These are phyloP conservation scores for Beta vulgaris DNA, from an alignment of 148 eudicot genomes.

Conservation along the genomic window DNA sequence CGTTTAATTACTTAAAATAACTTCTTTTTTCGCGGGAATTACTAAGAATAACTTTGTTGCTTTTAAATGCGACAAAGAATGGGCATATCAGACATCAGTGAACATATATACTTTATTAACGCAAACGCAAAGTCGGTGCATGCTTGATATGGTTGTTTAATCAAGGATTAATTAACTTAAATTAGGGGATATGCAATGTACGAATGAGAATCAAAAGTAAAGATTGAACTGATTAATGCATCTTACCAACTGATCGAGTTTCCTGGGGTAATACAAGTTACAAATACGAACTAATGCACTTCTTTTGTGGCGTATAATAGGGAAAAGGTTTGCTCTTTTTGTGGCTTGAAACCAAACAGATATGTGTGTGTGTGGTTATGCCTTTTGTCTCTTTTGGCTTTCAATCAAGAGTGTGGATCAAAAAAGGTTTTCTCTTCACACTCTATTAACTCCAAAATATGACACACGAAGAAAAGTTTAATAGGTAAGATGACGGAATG, in stretches of 20 bases:
- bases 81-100: too few species aligned
- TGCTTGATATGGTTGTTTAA: slow-evolving; percentile 10
- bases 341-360: not conserved
- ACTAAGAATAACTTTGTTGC: not conserved
- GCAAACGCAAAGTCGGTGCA: slow-evolving; percentile 1
- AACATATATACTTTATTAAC: not conserved
- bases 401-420: too few species aligned
- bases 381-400: too few species aligned
- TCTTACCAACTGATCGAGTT: not conserved
- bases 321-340: not conserved
- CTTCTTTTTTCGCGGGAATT: not conserved
- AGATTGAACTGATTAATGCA: not conserved
- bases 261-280: not conserved
- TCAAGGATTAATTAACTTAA: not conserved
- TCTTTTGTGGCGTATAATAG: not conserved
- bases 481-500: too few species aligned
- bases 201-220: slow-evolving; percentile 2
- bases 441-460: too few species aligned
- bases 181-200: not conserved
- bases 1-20: not conserved
- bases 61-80: not conserved
- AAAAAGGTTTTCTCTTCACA: too few species aligned
- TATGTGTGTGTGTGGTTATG: too few species aligned
- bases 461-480: too few species aligned
- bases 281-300: not conserved